Evolutionary conservation across 140 eudicot genomes (phyloP), one percentile per base, ranked within the genome.

Genomic region (Stevia rebaudiana): DNA sequence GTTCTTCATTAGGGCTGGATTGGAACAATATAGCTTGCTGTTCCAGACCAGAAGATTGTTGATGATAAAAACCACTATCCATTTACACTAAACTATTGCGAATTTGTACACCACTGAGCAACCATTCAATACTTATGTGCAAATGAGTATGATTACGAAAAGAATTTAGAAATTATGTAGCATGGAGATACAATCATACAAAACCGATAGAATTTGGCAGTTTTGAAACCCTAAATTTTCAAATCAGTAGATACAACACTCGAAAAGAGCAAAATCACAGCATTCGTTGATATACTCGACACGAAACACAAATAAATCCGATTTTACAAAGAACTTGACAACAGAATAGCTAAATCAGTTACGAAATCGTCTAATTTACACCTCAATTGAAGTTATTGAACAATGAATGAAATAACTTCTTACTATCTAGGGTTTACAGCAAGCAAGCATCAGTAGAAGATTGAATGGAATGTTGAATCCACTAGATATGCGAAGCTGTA

Each of bases 21-120:
- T 76, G 83, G 35, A 83, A 80, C n/a, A 74, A 70, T 36, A 74
- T 74, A 36, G 76, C 74, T 60, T 70, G 83, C 42, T 70, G 74
- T 44, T 70, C 67, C 54, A 69, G 12, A 23, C 76, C 70, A 5
- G 85, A 64, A 51, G 51, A 24, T 11, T 63, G 75, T 24, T 76
- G 76, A 61, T 43, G 76, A 65, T 65, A 63, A 67, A 69, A 83
- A 22, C 81, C 75, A 9, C 70, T 24, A 76, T 77, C 89, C 89
- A 80, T 80, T 47, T 46, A 31, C 70, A 31, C 43, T 21, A 41
- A 12, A 41, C 54, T 40, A 23, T 67, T 15, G 44, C 67, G 61
- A 60, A 51, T 51, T 11, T 12, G 10, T 3, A 11, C 15, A 48
- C 0, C 25, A 48, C 24, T 4, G 12, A 48, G 7, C 54, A 48